Conservation (phyloP, 352 stramenopile species). For the Phytopythium ostracodes region DNA sequence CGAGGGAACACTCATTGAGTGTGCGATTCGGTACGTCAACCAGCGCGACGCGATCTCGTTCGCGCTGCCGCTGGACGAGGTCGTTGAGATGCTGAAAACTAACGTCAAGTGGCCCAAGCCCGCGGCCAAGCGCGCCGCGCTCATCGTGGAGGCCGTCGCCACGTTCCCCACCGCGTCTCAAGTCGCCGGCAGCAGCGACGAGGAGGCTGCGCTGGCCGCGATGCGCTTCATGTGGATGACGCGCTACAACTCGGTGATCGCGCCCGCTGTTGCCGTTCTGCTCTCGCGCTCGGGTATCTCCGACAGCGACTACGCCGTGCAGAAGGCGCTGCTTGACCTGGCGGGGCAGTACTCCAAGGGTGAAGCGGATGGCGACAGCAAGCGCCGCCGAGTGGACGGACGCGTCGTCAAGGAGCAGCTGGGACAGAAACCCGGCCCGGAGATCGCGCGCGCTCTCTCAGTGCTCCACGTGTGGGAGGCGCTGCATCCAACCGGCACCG, state of each 20-base stretch:
- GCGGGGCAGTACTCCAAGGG: constrained; percentile 26
- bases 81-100: constrained; percentile 70
- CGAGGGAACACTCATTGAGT: constrained; percentile 33
- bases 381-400: constrained; percentile 43
- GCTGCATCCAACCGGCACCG: constrained; percentile 19
- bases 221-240: constrained; percentile 69
- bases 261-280: constrained; percentile 47
- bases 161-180: constrained; percentile 31
- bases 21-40: constrained; percentile 28
- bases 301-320: constrained; percentile 16
- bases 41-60: constrained; percentile 19
- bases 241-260: constrained; percentile 53
- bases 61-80: constrained; percentile 28
- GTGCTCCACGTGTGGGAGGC: constrained; percentile 60
- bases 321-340: constrained; percentile 32
- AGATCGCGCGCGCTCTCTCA: constrained; percentile 45
- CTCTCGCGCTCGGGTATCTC: constrained; percentile 18
- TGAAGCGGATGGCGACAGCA: constrained; percentile 2
- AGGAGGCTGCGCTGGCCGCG: constrained; percentile 18
- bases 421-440: constrained; percentile 23
- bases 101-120: constrained; percentile 77
- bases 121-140: constrained; percentile 54
- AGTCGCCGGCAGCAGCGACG: constrained; percentile 14
- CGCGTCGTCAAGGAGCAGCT: constrained; percentile 38
- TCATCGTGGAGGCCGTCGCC: constrained; percentile 57